phyloP scores from a whole-genome alignment of 805 yeast species.

The Debaryomyces maramus region DNA sequence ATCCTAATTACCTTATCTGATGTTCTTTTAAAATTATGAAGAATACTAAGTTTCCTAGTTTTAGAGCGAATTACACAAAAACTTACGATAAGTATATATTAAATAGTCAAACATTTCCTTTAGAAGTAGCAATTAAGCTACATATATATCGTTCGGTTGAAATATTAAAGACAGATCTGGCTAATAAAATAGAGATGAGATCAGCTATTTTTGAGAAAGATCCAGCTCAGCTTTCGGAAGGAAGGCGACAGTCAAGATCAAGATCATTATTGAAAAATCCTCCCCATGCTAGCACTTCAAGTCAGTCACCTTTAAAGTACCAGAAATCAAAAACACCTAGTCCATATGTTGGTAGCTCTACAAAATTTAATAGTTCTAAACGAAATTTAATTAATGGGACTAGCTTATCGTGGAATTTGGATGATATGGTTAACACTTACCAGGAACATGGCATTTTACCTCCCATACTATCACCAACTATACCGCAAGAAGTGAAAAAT shows the following conservation, averaged over 20 bases:
- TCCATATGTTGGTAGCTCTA: conserved; percentile 14
- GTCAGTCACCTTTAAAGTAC: not conserved
- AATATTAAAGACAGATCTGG: too few species aligned
- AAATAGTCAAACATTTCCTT: too few species aligned
- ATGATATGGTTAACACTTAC: conserved; percentile 37
- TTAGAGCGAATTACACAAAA: conserved; percentile 1
- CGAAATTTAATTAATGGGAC: not conserved
- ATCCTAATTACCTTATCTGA: not conserved
- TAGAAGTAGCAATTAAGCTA: too few species aligned
- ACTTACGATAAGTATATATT: too few species aligned
- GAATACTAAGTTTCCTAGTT: not conserved
- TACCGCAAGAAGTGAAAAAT: conserved; percentile 22
- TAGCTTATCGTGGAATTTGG: conserved; percentile 36
- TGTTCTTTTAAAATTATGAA: not conserved
- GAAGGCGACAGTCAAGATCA: conserved; percentile 2
- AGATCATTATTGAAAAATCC: not conserved
- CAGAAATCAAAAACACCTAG: conserved; percentile 16
- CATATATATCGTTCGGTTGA: too few species aligned
- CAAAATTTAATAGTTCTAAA: conserved; percentile 3
- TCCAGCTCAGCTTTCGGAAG: conserved; percentile 5
- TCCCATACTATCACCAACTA: conserved; percentile 39
- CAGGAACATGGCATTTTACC: conserved; percentile 35
- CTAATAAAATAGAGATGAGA: conserved; percentile 25
- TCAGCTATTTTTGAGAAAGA: conserved; percentile 30
- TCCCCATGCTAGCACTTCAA: conserved; percentile 2